A percentile compares a stretch with the other conserved stretches of the same genome.
Evolutionary conservation across 208 protist genomes (phyloP).

Genomic region (Leishmania amazonensis): DNA sequence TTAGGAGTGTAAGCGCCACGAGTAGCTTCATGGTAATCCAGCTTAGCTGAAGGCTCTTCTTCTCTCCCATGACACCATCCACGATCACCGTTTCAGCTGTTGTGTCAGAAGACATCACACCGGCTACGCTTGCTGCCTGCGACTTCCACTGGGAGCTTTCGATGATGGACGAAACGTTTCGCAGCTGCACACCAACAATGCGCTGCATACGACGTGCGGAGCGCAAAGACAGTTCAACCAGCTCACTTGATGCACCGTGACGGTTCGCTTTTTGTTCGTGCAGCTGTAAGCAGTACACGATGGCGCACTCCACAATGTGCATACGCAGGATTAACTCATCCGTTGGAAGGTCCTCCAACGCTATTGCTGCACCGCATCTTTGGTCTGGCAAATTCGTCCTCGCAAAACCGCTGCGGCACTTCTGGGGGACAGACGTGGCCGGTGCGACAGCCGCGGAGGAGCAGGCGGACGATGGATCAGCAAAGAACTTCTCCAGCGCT

Average conservation of each 20-base stretch:
- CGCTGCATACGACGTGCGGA: background rate
- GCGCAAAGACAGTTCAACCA: background rate
- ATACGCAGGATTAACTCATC: background rate
- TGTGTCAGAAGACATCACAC: background rate
- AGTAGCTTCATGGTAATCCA: constrained; percentile 1
- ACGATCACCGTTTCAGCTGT: background rate
- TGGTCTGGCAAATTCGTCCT: background rate
- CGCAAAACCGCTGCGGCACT: background rate
- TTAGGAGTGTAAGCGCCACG: background rate
- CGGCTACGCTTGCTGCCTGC: background rate
- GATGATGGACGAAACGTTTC: background rate
- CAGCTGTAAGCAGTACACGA: constrained; percentile 5
- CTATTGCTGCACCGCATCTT: no score
- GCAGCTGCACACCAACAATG: background rate
- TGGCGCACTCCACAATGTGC: constrained; percentile 4
- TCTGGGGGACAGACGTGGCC: background rate
- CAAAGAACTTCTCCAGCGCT: constrained; percentile 1
- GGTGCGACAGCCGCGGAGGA: background rate
- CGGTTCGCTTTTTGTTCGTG: background rate
- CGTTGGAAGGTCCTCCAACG: background rate
- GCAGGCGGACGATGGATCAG: background rate
- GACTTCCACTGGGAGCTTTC: background rate
- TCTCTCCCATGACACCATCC: background rate
- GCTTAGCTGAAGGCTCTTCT: constrained; percentile 1
- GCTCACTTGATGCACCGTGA: background rate